These are phyloP conservation scores for Fusarium nurragi DNA, from an alignment of 2,329 filamentous ascomycete genomes.

Conservation along the genomic window DNA sequence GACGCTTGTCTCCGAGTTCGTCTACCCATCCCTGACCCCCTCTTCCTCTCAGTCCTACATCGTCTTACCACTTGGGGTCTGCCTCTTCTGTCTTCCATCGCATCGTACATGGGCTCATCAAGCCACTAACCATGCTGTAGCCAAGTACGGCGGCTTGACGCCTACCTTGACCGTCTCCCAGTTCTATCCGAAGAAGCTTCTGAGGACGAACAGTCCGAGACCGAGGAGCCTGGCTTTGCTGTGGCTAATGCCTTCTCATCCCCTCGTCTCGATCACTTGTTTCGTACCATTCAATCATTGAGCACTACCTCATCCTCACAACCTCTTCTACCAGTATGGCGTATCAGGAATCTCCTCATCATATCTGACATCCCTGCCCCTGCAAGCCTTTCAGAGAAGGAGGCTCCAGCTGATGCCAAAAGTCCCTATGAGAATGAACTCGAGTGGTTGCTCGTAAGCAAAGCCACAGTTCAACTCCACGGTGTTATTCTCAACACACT, in stretches of 20 bases:
- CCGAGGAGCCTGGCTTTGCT: conserved; percentile 49
- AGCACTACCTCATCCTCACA: conserved; percentile 74
- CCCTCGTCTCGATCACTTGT: conserved; percentile 68
- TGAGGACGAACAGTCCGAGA: conserved; percentile 53
- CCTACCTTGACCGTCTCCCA: conserved; percentile 70
- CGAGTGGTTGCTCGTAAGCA: conserved; percentile 90
- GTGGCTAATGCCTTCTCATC: conserved; percentile 58
- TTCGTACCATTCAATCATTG: conserved; percentile 74
- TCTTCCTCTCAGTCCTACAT: background rate
- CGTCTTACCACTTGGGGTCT: background rate
- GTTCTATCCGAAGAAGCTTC: conserved; percentile 53
- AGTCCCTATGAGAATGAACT: conserved; percentile 77
- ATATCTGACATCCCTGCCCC: conserved; percentile 66
- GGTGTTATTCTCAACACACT: conserved; percentile 81
- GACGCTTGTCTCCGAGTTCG: conserved; percentile 47
- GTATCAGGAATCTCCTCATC: conserved; percentile 69
- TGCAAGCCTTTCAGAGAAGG: conserved; percentile 47
- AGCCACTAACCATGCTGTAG: conserved; percentile 49
- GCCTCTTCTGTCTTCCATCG: background rate
- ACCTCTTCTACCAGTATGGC: conserved; percentile 66
- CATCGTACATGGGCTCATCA: conserved; percentile 3
- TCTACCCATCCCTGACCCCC: conserved; percentile 31
- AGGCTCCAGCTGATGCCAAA: conserved; percentile 45
- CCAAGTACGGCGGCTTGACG: conserved; percentile 71
- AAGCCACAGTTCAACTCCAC: conserved; percentile 91